Base-by-base conservation (phyloP, 2,329 filamentous ascomycete genomes). In the Hymenotorrendiella dingleyae region DNA sequence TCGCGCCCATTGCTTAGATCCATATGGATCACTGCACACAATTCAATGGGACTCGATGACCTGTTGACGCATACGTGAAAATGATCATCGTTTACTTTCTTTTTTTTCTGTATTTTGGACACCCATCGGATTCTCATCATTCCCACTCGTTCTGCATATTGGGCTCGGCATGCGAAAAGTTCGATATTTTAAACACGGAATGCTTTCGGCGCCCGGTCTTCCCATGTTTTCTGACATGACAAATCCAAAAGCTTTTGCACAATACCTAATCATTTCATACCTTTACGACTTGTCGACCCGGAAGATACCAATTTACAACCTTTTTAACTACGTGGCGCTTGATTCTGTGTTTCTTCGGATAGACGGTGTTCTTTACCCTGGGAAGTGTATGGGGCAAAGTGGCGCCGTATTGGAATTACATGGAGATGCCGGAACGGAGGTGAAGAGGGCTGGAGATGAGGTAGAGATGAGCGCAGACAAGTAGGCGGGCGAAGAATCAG, bases 1-100 rank as follows among this genome's bases (percentile, higher is more conserved):
- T 65, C 40, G 59, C 70, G 21, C 65, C 71, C 30, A 67, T 75
- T 52, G 72, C 72, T 46, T 64, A 64, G 48, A 46, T 50, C 38
- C 39, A 56, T 55, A 50, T 35, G 45, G 52, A 49, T 40, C 47
- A 30, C n/a, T n/a, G n/a, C n/a, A 47, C 53, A 54, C 50, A 47
- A 42, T 43, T 54, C 50, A 54, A 53, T 60, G 57, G 59, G 48
- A 45, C 51, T 49, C 55, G 57, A 57, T 61, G 58, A 59, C 53
- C 57, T 61, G 54, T 59, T 52, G 52, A 53, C 45, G 44, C 43
- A 44, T 36, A 34, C 38, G 47, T 50, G 42, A 40, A 17, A 20
- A 40, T 48, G 52, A 43, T 55, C 59, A 60, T 62, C 55, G 56
- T 33, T 40, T 52, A 45, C 54, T 40, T 47, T 48, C 57, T 52